These are phyloP conservation scores for Maudiozyma barnettii DNA, from an alignment of 805 yeast genomes.

Conservation along the genomic window DNA sequence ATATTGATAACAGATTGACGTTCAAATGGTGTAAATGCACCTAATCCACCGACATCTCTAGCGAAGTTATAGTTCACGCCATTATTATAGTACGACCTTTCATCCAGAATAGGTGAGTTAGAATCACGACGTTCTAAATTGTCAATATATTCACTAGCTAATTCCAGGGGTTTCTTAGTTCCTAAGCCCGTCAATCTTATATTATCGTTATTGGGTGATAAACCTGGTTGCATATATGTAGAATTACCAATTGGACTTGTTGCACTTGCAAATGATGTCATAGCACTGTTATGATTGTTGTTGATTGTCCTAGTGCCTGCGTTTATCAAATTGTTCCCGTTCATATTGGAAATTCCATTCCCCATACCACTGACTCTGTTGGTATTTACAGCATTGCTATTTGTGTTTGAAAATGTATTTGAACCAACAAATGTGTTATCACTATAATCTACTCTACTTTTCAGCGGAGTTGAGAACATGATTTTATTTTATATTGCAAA, in stretches of 20 bases:
- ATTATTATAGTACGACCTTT: constrained; percentile 38
- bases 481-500: not conserved
- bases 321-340: not conserved
- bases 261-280: not conserved
- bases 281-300: not conserved
- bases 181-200: constrained; percentile 27
- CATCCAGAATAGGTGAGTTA: constrained; percentile 47
- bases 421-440: constrained; percentile 13
- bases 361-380: not conserved
- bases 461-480: constrained; percentile 30
- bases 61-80: constrained; percentile 63
- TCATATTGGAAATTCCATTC: not conserved
- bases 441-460: constrained; percentile 23
- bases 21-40: constrained; percentile 65
- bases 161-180: constrained; percentile 33
- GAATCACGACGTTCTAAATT: constrained; percentile 49
- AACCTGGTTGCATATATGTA: not conserved
- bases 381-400: not conserved
- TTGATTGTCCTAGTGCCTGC: not conserved
- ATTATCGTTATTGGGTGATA: constrained; percentile 21
- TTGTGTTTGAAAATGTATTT: constrained; percentile 9
- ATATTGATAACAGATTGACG: constrained; percentile 56
- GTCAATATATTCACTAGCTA: constrained; percentile 57
- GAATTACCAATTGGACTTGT: not conserved
- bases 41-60: constrained; percentile 36